These are phyloP conservation scores for Centaurea solstitialis DNA, from an alignment of 129 eudicot genomes.

Conservation along the genomic window DNA sequence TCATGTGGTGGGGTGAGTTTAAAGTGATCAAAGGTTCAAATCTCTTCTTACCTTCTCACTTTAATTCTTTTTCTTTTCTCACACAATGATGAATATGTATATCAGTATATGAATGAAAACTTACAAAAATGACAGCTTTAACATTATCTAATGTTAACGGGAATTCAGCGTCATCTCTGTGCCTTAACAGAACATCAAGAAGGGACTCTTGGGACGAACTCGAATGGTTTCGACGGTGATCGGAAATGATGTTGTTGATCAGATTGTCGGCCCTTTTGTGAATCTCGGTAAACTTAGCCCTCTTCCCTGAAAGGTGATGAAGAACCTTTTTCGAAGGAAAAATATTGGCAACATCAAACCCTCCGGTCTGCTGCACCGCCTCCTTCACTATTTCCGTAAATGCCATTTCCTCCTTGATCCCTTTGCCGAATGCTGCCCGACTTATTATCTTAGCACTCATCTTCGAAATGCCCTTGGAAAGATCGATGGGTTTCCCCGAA, in stretches of 20 bases:
- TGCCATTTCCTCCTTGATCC: neutral
- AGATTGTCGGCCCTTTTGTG: conserved; percentile 8
- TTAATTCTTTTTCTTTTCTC: too few relatives aligned
- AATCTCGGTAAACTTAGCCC: neutral
- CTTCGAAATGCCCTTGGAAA: conserved; percentile 1
- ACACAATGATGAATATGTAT: too few relatives aligned
- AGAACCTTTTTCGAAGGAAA: conserved; percentile 18
- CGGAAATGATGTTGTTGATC: conserved; percentile 7
- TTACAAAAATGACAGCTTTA: conserved; percentile 18
- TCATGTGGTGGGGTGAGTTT: too few relatives aligned
- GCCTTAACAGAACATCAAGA: conserved; percentile 19
- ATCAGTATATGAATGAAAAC: neutral
- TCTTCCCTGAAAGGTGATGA: conserved; percentile 7
- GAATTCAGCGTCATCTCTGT: conserved; percentile 1
- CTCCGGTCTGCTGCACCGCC: neutral
- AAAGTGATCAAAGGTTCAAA: too few relatives aligned
- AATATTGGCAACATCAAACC: conserved; percentile 15
- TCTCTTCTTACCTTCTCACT: too few relatives aligned
- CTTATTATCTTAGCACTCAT: neutral
- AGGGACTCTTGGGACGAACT: neutral
- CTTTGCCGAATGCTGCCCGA: conserved; percentile 9
- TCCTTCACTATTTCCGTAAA: neutral
- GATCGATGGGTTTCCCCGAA: neutral
- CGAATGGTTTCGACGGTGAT: neutral
- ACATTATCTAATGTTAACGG: conserved; percentile 12